Base-by-base conservation (phyloP, 495 filamentous ascomycete species). In the Annulohypoxylon nitens region DNA sequence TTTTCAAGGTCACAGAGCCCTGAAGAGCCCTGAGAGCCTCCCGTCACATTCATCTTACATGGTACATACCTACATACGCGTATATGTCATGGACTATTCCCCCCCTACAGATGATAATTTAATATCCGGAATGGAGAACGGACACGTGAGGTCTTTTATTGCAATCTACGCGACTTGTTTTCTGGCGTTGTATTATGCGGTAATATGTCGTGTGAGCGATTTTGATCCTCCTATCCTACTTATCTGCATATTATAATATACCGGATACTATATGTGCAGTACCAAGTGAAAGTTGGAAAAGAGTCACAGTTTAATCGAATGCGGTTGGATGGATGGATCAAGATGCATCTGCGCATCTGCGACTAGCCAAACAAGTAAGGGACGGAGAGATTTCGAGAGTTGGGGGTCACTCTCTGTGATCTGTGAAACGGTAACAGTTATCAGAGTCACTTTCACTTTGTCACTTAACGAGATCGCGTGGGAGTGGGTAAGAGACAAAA, bases 131-230 rank as follows among this genome's bases (percentile, higher is more conserved):
- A 66, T 66, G 23, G 62, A 59, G 33, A 70, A 66, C 43, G 58
- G 51, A 45, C 67, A 74, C 67, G 67, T 70, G 71, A 74, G 71
- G 61, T 34, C n/a, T 37, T 51, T 60, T 23, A 67, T 12, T 45
- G 58, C 2, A 55, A 61, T 62, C 7, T 59, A 41, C 20, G 11
- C 55, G 18, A 59, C 26, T 6, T 53, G 10, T 30, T 43, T n/a
- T 39, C 11, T 54, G 11, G 26, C 36, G 25, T 33, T 55, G 16
- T 20, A 7, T 58, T 39, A 20, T 23, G 34, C 20, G n/a, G 48
- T 14, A 25, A 25, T 39, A 8, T 60, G 57, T 60, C 43, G 37
- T 59, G n/a, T 59, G 36, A n/a, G n/a, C 8, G 34, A 41, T 39
- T 23, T 12, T 12, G 50, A 30, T 26, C 50, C 25, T 54, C 25